Evolutionary conservation across 306 rosid genomes (phyloP).

Genomic region (Potentilla sterilis): DNA sequence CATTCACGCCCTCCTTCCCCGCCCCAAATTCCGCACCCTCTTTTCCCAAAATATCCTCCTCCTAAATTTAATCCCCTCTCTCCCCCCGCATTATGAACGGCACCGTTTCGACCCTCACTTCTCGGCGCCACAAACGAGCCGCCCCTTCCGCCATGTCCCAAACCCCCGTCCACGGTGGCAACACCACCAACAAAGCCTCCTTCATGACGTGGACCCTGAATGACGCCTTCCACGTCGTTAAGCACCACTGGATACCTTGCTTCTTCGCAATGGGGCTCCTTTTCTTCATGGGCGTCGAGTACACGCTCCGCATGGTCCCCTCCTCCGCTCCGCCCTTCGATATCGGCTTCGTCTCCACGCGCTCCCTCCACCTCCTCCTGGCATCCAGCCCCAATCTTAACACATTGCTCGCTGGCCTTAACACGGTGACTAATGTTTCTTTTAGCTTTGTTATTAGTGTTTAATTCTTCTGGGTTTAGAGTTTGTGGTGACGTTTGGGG

Average conservation of each 20-base stretch:
- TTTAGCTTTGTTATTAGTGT: background rate
- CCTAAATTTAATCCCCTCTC: background rate
- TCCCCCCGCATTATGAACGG: slow-evolving; percentile 36
- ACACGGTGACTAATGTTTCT: slow-evolving; percentile 46
- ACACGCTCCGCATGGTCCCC: slow-evolving; percentile 92
- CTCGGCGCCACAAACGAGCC: slow-evolving; percentile 15
- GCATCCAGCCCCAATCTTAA: slow-evolving; percentile 65
- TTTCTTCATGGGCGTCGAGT: slow-evolving; percentile 92
- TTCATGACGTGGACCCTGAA: slow-evolving; percentile 66
- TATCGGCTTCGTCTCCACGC: slow-evolving; percentile 72
- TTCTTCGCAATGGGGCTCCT: slow-evolving; percentile 56
- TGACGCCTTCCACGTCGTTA: slow-evolving; percentile 63
- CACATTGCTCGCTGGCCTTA: slow-evolving; percentile 62
- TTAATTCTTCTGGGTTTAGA: background rate
- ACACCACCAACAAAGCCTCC: slow-evolving; percentile 18
- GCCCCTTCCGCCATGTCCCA: background rate
- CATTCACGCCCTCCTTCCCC: background rate
- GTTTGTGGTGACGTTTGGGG: background rate
- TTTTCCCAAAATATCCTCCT: background rate
- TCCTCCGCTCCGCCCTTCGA: slow-evolving; percentile 79
- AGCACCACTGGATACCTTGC: slow-evolving; percentile 76
- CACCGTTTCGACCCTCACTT: slow-evolving; percentile 19
- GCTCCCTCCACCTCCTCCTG: slow-evolving; percentile 55
- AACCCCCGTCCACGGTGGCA: background rate
- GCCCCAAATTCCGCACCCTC: background rate